Conservation (phyloP, 768 basidiomycete species). For the Amanita pseudoporphyria region DNA sequence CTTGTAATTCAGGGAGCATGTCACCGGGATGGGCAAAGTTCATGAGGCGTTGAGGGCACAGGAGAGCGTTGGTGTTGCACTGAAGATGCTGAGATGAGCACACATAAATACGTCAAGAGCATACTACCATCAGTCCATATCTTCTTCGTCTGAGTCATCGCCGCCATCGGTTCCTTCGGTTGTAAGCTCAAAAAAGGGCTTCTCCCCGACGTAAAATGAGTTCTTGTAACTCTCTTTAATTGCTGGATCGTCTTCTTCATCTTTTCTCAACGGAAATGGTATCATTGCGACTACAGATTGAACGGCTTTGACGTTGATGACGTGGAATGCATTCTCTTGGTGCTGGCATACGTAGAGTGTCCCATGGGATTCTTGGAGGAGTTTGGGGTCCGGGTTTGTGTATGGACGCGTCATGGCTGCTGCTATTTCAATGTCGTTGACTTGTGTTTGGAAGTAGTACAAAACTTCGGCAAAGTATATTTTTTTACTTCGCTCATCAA, state of each 20-base stretch:
- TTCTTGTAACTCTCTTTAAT: neutral
- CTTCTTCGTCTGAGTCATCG: neutral
- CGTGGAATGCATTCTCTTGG: neutral
- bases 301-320: slow-evolving; percentile 4
- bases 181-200: too few relatives aligned
- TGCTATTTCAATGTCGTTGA: neutral
- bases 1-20: neutral
- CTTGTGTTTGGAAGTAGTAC: neutral
- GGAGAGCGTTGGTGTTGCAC: neutral
- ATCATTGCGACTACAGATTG: slow-evolving; percentile 9
- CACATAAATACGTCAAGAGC: neutral
- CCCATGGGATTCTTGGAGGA: neutral
- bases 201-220: slow-evolving; percentile 2
- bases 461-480: neutral
- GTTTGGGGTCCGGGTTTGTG: neutral
- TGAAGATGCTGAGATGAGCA: neutral
- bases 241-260: too few relatives aligned
- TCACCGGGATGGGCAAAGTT: too few relatives aligned
- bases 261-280: slow-evolving; percentile 3
- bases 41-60: too few relatives aligned
- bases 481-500: neutral
- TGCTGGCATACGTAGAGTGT: slow-evolving; percentile 2
- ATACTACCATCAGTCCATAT: neutral
- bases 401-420: slow-evolving; percentile 1
- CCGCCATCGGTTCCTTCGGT: neutral